Conservation (phyloP, 106 monocot genomes). For the Iris macrosiphon region DNA sequence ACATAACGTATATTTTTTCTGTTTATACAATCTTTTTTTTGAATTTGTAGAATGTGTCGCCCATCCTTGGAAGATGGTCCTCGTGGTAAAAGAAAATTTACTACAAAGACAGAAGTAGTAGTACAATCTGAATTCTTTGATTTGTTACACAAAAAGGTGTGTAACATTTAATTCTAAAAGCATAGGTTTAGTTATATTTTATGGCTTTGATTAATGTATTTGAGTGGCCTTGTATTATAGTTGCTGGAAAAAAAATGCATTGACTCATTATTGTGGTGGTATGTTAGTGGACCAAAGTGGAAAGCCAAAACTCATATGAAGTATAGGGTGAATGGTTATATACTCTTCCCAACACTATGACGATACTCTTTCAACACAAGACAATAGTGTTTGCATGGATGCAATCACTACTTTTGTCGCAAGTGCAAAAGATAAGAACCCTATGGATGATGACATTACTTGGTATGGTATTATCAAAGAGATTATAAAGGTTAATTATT, state of each 20-base stretch:
- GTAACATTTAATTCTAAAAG: not conserved
- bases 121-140: not conserved
- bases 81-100: not conserved
- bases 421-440: conserved; percentile 1
- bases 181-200: not conserved
- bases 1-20: no score
- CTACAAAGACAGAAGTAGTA: not conserved
- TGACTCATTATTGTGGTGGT: not conserved
- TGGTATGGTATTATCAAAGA: not conserved
- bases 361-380: not conserved
- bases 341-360: not conserved
- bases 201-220: not conserved
- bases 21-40: no score
- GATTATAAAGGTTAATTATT: no score
- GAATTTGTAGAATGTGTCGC: not conserved
- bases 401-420: not conserved
- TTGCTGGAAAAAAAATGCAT: no score
- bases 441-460: not conserved
- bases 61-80: not conserved
- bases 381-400: conserved; percentile 3
- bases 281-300: not conserved
- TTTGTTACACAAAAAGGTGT: not conserved
- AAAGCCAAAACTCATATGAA: not conserved
- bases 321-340: not conserved
- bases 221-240: not conserved